A percentile compares a stretch with the other conserved stretches of the same genome.
phyloP scores from a whole-genome alignment of 2,329 filamentous ascomycete species.

The Cercospora sp. region DNA sequence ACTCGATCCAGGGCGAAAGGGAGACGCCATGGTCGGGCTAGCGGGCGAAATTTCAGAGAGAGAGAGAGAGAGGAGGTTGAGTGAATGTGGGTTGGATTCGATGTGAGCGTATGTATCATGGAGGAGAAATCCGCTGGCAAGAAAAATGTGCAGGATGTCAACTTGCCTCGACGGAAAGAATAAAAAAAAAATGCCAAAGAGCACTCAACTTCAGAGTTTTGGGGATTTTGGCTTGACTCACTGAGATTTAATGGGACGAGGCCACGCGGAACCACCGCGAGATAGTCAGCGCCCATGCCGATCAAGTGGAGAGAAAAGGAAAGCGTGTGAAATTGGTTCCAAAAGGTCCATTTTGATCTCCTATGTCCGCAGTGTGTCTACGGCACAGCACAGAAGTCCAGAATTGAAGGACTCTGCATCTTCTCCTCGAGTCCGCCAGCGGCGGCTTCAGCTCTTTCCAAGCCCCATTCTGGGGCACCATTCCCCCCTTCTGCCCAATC shows the following conservation, averaged over 20 bases:
- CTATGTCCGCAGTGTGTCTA: background rate
- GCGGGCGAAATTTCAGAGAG: background rate
- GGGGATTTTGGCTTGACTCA: background rate
- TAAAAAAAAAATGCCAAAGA: background rate
- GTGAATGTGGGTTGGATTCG: background rate
- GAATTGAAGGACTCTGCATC: background rate
- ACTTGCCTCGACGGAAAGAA: background rate
- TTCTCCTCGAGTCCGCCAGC: background rate
- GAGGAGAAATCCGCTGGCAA: background rate
- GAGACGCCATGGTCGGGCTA: background rate
- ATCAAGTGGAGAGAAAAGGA: background rate
- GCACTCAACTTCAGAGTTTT: background rate
- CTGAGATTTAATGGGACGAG: background rate
- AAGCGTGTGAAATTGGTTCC: background rate
- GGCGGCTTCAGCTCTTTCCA: too few relatives aligned
- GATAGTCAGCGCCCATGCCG: background rate
- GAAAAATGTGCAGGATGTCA: background rate
- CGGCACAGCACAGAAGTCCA: background rate
- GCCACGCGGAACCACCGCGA: background rate
- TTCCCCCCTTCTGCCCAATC: background rate
- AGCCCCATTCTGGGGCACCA: background rate
- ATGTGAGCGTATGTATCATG: background rate
- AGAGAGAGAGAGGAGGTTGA: background rate
- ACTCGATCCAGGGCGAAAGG: background rate
- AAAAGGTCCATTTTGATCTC: background rate